Base-by-base conservation (phyloP, 176 grass and related monocot genomes). In the Puccinellia tenuiflora region DNA sequence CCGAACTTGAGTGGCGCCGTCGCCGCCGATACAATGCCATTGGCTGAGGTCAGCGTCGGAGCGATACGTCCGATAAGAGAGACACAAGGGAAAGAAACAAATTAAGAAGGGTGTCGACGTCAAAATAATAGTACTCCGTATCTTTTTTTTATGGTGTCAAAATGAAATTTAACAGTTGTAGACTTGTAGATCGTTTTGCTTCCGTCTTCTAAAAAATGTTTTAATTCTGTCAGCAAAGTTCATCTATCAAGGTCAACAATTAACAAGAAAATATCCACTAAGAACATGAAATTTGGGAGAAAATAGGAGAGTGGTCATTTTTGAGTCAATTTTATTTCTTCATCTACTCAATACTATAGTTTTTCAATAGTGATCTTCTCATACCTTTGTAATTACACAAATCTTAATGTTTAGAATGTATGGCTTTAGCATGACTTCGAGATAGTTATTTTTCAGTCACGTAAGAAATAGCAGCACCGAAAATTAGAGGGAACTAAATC, bases 1-100 rank as follows among this genome's bases (percentile, higher is more conserved):
- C 94, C 94, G 61, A 91, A 88, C 84, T 83, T 86, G 21, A 65
- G 70, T 20, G 80, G 42, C 57, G 79, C 75, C 21, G 66, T 47
- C 35, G 78, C 71, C 25, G 88, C 70, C 60, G 78, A 85, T 76
- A 22, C 71, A 28, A 38, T 24, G 17, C 1, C 57, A 18, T 43
- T 59, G 48, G 47, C 84, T 87, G 68, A 50, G 5, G 50, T 40
- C 48, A 37, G 45, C 50, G 50, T 10, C 39, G 10, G 7, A 29
- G 77, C 15, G 22, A 7, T 14, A 47, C 76, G 56, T 63, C 26
- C 52, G n/a, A 62, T n/a, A n/a, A n/a, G n/a, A 42, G n/a, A 68
- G 3, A 61, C 24, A 45, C 40, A 22, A 30, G 47, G 16, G 52
- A 22, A 70, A 30, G 20, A 56, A 26, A 55, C 9, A 34, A 9